A percentile compares a stretch with the other conserved stretches of the same genome.
phyloP scores from a whole-genome alignment of 495 filamentous ascomycete genomes.

The Elasticomyces elasticus region DNA sequence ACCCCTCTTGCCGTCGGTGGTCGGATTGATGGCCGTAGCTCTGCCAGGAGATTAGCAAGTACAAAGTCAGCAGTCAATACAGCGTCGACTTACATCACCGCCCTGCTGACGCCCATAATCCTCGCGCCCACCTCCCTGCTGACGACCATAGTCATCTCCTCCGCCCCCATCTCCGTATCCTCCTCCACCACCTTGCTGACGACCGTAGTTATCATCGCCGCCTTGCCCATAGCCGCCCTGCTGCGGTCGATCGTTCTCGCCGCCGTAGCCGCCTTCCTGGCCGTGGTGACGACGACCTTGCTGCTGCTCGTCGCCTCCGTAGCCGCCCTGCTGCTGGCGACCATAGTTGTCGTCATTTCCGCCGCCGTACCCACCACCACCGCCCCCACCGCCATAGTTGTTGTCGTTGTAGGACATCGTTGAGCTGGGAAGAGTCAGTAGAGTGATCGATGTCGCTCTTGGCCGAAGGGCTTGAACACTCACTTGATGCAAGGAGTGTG shows the following conservation, averaged over 20 bases:
- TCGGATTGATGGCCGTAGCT: conserved; percentile 13
- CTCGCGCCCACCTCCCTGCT: conserved; percentile 3
- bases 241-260: not conserved
- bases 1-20: conserved; percentile 13
- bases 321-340: not conserved
- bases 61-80: no score
- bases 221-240: conserved; percentile 9
- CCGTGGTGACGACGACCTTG: not conserved
- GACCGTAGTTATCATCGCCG: conserved; percentile 1
- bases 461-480: not conserved
- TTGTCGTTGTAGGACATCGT: conserved; percentile 5
- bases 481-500: not conserved
- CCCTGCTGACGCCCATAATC: not conserved
- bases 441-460: no score
- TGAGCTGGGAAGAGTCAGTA: not conserved
- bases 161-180: conserved; percentile 4
- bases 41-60: no score
- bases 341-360: not conserved
- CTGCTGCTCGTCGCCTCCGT: not conserved
- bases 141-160: conserved; percentile 2
- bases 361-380: not conserved
- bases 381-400: conserved; percentile 1
- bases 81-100: conserved; percentile 4
- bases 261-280: conserved; percentile 6
- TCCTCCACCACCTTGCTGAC: not conserved